Percentiles rank a stretch among this genome's conserved stretches.
Conservation (phyloP, 345 rosid genomes). For the Eucalyptus grandis region DNA sequence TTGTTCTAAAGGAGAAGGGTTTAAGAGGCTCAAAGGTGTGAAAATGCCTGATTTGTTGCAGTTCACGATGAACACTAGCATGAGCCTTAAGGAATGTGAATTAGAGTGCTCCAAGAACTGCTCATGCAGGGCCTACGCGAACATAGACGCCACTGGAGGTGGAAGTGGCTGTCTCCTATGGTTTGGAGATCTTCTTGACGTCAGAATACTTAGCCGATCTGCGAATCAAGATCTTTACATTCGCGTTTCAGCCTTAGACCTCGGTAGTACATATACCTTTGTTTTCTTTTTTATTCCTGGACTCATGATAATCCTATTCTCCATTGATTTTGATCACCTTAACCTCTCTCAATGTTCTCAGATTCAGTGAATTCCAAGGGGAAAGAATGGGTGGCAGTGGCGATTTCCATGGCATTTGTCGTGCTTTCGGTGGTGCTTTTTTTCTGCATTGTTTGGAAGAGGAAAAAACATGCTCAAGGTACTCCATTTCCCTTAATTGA, state of each 20-base stretch:
- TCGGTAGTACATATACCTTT: background rate
- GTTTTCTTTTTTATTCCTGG: background rate
- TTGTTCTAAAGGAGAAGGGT: background rate
- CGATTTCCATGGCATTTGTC: background rate
- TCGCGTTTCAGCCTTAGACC: background rate
- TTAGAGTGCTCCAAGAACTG: background rate
- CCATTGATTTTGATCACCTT: background rate
- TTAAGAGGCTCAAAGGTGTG: background rate
- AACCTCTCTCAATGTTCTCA: background rate
- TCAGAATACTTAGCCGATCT: background rate
- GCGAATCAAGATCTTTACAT: background rate
- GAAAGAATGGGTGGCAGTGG: background rate
- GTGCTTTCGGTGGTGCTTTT: background rate
- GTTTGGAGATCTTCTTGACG: background rate
- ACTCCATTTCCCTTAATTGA: background rate
- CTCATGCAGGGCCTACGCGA: background rate
- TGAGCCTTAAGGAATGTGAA: background rate
- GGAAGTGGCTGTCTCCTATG: background rate
- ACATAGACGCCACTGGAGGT: background rate
- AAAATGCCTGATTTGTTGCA: slow-evolving; percentile 7
- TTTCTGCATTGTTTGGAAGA: background rate
- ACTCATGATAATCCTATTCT: background rate
- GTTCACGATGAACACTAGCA: background rate
- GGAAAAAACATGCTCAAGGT: background rate
- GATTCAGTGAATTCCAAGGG: background rate